Evolutionary conservation across 2,329 filamentous ascomycete species (phyloP).

Genomic region (Microdochium paspali): DNA sequence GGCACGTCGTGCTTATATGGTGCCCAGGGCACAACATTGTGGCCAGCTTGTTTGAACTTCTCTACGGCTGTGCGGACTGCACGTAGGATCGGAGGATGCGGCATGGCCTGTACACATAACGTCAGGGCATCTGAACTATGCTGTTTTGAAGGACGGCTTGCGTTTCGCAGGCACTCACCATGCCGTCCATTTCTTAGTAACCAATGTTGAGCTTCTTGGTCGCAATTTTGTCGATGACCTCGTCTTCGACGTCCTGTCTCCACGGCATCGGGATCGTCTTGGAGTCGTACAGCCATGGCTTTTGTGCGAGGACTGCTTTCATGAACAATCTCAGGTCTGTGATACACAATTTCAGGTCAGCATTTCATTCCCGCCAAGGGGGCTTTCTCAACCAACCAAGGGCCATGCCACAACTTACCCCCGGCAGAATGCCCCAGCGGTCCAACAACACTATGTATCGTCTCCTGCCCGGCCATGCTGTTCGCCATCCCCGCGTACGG

Average conservation of each 20-base stretch:
- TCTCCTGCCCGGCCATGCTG: constrained; percentile 23
- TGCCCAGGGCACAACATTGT: constrained; percentile 19
- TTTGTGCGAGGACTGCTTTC: constrained; percentile 17
- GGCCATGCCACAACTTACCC: not conserved
- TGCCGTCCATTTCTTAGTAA: constrained; percentile 20
- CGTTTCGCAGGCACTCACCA: constrained; percentile 6
- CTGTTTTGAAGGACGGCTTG: not conserved
- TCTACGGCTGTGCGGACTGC: constrained; percentile 17
- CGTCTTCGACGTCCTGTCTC: constrained; percentile 18
- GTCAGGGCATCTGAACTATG: too few relatives aligned
- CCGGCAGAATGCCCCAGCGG: constrained; percentile 19
- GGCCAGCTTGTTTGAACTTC: constrained; percentile 14
- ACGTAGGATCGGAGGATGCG: constrained; percentile 25
- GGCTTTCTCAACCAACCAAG: too few relatives aligned
- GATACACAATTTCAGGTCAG: not conserved
- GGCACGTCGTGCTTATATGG: constrained; percentile 14
- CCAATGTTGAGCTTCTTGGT: constrained; percentile 17
- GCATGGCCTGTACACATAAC: constrained; percentile 8
- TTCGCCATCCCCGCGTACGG: constrained; percentile 22
- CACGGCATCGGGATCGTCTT: constrained; percentile 25
- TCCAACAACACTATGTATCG: constrained; percentile 21
- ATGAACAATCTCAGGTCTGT: constrained; percentile 9
- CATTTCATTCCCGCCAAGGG: too few relatives aligned
- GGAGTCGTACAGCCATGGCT: constrained; percentile 26
- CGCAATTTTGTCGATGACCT: constrained; percentile 10